Evolutionary conservation across 495 filamentous ascomycete species (phyloP).

Genomic region (Thermochaetoides thermophila): DNA sequence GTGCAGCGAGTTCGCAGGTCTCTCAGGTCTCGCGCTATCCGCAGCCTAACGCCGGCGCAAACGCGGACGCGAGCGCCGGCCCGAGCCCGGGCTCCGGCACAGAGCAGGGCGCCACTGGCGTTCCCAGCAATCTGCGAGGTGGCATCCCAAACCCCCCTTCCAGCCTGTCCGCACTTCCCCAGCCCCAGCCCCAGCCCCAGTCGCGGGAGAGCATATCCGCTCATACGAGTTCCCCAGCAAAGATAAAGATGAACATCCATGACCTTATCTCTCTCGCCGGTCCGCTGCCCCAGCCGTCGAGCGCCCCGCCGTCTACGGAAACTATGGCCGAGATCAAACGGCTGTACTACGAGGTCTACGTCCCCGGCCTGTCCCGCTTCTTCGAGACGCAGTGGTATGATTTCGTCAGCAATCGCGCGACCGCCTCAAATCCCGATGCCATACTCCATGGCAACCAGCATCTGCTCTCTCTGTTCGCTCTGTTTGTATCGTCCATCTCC

Average conservation of each 20-base stretch:
- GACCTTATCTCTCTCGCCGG: slow-evolving; percentile 59
- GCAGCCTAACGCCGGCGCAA: slow-evolving; percentile 21
- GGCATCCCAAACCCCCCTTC: slow-evolving; percentile 15
- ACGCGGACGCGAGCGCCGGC: slow-evolving; percentile 15
- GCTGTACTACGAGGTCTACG: slow-evolving; percentile 63
- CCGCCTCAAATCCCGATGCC: slow-evolving; percentile 6
- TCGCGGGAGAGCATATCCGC: slow-evolving; percentile 20
- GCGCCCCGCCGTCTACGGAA: slow-evolving; percentile 36
- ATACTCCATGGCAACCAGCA: slow-evolving; percentile 42
- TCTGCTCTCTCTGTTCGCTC: slow-evolving; percentile 47
- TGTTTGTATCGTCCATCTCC: slow-evolving; percentile 37
- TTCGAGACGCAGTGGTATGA: slow-evolving; percentile 78
- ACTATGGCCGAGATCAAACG: slow-evolving; percentile 54
- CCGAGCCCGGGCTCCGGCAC: slow-evolving; percentile 9
- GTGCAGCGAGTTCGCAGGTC: slow-evolving; percentile 15
- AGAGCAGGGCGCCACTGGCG: neutral
- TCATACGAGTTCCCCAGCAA: slow-evolving; percentile 43
- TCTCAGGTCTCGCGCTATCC: slow-evolving; percentile 14
- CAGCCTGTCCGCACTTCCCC: slow-evolving; percentile 9
- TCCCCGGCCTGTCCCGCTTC: slow-evolving; percentile 59
- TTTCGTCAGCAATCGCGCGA: slow-evolving; percentile 27
- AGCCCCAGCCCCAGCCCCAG: slow-evolving; percentile 16
- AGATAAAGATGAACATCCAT: slow-evolving; percentile 56
- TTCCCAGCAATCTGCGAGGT: slow-evolving; percentile 12
- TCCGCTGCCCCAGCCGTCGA: slow-evolving; percentile 42